A percentile compares a stretch with the other conserved stretches of the same genome.
Conservation (phyloP, 768 basidiomycete genomes). For the Suillus alpinus region DNA sequence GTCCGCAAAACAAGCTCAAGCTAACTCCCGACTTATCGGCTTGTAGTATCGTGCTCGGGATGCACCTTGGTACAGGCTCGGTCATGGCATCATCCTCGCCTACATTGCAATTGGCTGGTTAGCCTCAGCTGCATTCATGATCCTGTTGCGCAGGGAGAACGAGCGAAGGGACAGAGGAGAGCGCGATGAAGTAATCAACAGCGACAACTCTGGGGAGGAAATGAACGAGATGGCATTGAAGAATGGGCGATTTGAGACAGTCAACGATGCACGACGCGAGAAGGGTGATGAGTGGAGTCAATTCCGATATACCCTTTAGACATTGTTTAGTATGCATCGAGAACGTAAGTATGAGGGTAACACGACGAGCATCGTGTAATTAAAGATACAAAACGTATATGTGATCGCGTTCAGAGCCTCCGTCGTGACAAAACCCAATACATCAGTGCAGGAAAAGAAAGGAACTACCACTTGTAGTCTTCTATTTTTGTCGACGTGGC, state of each 20-base stretch:
- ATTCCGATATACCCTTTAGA: conserved; percentile 59
- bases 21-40: not conserved
- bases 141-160: conserved; percentile 58
- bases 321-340: conserved; percentile 47
- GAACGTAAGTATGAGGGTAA: not conserved
- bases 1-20: conserved; percentile 20
- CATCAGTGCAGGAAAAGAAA: not conserved
- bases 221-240: conserved; percentile 22
- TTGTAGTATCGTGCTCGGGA: conserved; percentile 61
- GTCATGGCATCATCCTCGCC: conserved; percentile 66
- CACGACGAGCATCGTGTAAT: conserved; percentile 19
- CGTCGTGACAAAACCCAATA: conserved; percentile 1
- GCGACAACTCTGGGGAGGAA: conserved; percentile 44
- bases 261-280: conserved; percentile 54
- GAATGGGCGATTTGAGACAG: conserved; percentile 52
- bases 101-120: conserved; percentile 68
- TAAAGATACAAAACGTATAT: conserved; percentile 23
- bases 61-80: conserved; percentile 65
- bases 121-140: conserved; percentile 45
- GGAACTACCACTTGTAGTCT: conserved; percentile 20
- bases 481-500: conserved; percentile 41
- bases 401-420: conserved; percentile 2
- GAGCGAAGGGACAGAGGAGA: conserved; percentile 60
- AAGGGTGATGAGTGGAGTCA: conserved; percentile 78
- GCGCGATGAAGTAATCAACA: conserved; percentile 62